These are phyloP conservation scores for Bremia lactucae DNA, from an alignment of 352 stramenopile species.

Conservation along the genomic window DNA sequence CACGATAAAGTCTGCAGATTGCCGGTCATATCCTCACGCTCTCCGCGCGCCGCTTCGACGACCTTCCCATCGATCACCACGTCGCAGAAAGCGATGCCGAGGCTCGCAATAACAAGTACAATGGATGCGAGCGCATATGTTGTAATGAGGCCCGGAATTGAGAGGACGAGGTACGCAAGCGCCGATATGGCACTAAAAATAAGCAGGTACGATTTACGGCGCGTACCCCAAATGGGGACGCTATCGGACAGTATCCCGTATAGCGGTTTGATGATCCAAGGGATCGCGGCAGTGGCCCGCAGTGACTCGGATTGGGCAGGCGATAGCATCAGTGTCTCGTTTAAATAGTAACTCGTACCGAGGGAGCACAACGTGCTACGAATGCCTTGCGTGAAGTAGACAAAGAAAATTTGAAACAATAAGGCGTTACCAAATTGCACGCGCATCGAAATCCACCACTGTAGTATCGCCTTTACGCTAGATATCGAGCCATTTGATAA, in stretches of 20 bases:
- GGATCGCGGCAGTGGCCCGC: constrained; percentile 53
- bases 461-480: constrained; percentile 26
- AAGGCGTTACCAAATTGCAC: constrained; percentile 57
- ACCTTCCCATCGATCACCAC: constrained; percentile 76
- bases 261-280: constrained; percentile 75
- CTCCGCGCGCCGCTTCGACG: constrained; percentile 54
- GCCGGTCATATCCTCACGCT: constrained; percentile 60
- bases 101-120: constrained; percentile 58
- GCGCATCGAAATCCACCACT: constrained; percentile 54
- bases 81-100: constrained; percentile 72
- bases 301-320: constrained; percentile 58
- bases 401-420: constrained; percentile 74
- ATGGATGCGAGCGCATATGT: constrained; percentile 42
- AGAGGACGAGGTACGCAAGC: constrained; percentile 47
- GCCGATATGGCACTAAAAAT: constrained; percentile 56
- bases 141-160: constrained; percentile 41
- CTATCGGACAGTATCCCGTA: constrained; percentile 75
- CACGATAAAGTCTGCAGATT: constrained; percentile 76
- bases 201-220: constrained; percentile 71
- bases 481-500: constrained; percentile 3
- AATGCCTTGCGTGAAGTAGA: constrained; percentile 76
- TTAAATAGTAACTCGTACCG: constrained; percentile 71
- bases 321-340: constrained; percentile 56
- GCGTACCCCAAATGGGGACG: constrained; percentile 57
- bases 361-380: constrained; percentile 66